Conservation (phyloP, 768 basidiomycete species). For the Termitomyces sp. region DNA sequence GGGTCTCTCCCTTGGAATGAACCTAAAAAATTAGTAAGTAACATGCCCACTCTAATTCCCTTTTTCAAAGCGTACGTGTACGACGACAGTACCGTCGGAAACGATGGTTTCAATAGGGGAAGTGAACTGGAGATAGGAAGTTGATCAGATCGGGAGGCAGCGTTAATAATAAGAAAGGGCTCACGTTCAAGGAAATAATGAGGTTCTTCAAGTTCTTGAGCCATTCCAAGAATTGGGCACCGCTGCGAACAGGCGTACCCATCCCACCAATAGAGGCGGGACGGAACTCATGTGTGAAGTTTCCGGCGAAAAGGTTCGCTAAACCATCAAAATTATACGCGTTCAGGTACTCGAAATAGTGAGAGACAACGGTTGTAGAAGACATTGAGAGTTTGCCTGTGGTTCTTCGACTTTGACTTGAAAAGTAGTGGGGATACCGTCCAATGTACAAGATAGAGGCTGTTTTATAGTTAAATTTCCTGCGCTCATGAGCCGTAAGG, state of each 20-base stretch:
- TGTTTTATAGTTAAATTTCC: background rate
- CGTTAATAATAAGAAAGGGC: background rate
- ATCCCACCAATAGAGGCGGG: constrained; percentile 5
- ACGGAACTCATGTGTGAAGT: constrained; percentile 7
- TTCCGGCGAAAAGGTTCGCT: background rate
- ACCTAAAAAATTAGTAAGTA: background rate
- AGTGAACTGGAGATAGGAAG: background rate
- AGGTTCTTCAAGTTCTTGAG: constrained; percentile 1
- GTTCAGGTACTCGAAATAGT: constrained; percentile 4
- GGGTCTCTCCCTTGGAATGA: background rate
- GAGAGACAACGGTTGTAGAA: constrained; percentile 1
- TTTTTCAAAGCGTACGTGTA: constrained; percentile 2
- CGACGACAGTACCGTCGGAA: background rate
- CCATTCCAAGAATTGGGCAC: constrained; percentile 1
- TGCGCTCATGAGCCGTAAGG: background rate
- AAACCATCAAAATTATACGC: constrained; percentile 1
- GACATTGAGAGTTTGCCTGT: constrained; percentile 1
- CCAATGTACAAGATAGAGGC: background rate
- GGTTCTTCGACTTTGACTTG: background rate
- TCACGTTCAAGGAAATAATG: constrained; percentile 5
- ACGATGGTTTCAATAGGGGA: constrained; percentile 3
- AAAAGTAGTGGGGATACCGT: background rate
- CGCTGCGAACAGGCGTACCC: constrained; percentile 2
- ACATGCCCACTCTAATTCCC: background rate
- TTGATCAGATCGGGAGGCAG: background rate